A percentile compares a stretch with the other conserved stretches of the same genome.
Conservation (phyloP, 139 green algal species). For the Spirogloea muscicola region DNA sequence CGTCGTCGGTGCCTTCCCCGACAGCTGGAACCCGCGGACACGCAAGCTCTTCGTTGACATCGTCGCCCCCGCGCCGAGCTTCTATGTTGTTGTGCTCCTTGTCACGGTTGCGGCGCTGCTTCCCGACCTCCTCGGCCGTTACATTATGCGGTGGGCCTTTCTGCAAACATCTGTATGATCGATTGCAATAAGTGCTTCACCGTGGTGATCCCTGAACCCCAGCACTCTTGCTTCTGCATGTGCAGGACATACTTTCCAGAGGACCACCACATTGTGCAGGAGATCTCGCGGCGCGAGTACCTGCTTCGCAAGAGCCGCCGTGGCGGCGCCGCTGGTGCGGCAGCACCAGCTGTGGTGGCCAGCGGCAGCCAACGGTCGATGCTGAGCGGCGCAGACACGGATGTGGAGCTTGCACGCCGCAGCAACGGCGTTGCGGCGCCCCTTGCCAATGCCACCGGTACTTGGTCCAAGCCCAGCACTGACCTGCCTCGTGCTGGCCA, state of each 20-base stretch:
- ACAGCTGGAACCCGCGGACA: background rate
- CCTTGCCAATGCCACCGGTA: too few relatives aligned
- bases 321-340: too few relatives aligned
- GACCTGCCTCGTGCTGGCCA: too few relatives aligned
- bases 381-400: too few relatives aligned
- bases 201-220: background rate
- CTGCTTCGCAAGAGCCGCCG: too few relatives aligned
- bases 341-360: too few relatives aligned
- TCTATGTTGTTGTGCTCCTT: conserved; percentile 31
- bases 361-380: too few relatives aligned
- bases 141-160: conserved; percentile 1
- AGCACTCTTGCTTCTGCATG: background rate
- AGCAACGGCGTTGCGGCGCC: too few relatives aligned
- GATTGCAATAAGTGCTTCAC: too few relatives aligned
- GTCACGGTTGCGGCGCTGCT: conserved; percentile 13
- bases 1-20: conserved; percentile 27
- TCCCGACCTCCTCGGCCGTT: background rate
- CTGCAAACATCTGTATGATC: too few relatives aligned
- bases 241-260: conserved; percentile 13
- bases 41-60: background rate
- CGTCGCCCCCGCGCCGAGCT: conserved; percentile 2
- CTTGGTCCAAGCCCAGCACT: too few relatives aligned
- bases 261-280: conserved; percentile 22
- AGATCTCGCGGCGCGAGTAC: background rate
- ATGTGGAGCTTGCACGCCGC: too few relatives aligned